Conservation (phyloP, 2,329 filamentous ascomycete genomes). For the Fusarium cicatricum region DNA sequence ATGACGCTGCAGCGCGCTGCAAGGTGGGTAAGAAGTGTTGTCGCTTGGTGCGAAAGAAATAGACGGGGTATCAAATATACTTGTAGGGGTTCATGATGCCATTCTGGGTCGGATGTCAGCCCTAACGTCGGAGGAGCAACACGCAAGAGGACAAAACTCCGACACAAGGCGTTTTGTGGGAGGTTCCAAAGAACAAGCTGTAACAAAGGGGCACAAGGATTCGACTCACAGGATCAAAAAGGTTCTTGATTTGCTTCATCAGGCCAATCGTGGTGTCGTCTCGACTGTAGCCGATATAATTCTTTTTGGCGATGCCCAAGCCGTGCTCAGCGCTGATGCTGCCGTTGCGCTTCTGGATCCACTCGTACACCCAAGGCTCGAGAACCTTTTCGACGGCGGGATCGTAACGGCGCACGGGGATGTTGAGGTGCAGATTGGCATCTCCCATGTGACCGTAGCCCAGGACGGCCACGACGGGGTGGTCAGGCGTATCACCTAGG, state of each 20-base stretch:
- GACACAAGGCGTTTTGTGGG: slow-evolving; percentile 6
- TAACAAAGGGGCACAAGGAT: slow-evolving; percentile 1
- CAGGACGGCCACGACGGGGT: slow-evolving; percentile 87
- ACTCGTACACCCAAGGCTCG: slow-evolving; percentile 97
- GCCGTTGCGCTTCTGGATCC: slow-evolving; percentile 86
- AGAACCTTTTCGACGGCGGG: slow-evolving; percentile 85
- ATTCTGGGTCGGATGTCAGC: slow-evolving; percentile 66
- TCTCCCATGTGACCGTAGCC: slow-evolving; percentile 99
- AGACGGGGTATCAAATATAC: slow-evolving; percentile 68
- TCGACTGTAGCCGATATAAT: slow-evolving; percentile 91
- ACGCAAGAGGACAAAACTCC: slow-evolving; percentile 4
- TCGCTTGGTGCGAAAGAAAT: slow-evolving; percentile 18
- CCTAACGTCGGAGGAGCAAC: slow-evolving; percentile 18
- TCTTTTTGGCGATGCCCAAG: slow-evolving; percentile 92
- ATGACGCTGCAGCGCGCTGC: slow-evolving; percentile 17
- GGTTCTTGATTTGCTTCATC: slow-evolving; percentile 94
- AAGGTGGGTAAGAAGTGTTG: slow-evolving; percentile 22
- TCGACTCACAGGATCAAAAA: slow-evolving; percentile 88
- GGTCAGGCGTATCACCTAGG: slow-evolving; percentile 76
- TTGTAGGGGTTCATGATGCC: slow-evolving; percentile 99
- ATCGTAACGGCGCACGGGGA: slow-evolving; percentile 83
- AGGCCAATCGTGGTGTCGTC: slow-evolving; percentile 85
- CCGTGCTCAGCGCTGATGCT: slow-evolving; percentile 98
- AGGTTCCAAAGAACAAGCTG: slow-evolving; percentile 1
- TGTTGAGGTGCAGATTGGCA: slow-evolving; percentile 92